phyloP scores from a whole-genome alignment of 176 grass and related monocot species.

The Lolium multiflorum region DNA sequence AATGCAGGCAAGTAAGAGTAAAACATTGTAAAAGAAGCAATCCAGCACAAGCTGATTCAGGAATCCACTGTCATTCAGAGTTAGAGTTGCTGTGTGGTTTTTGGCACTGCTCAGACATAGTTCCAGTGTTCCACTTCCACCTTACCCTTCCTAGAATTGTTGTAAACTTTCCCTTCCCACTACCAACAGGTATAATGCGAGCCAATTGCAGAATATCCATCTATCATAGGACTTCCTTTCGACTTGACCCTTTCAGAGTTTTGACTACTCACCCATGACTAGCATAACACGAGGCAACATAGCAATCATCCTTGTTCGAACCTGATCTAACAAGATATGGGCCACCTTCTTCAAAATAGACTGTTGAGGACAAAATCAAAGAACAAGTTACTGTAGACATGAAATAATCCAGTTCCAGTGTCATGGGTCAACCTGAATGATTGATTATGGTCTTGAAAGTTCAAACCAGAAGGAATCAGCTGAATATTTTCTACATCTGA shows the following conservation, averaged over 20 bases:
- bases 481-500: not conserved
- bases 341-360: not conserved
- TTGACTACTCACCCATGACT: not conserved
- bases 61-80: slow-evolving; percentile 32
- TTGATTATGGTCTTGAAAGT: not conserved
- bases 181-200: slow-evolving; percentile 8
- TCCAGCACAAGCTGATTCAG: slow-evolving; percentile 45
- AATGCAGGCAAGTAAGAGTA: slow-evolving; percentile 21
- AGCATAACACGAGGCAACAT: not conserved
- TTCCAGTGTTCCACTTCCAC: slow-evolving; percentile 10
- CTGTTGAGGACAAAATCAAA: not conserved
- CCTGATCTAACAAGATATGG: not conserved
- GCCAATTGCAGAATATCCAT: slow-evolving; percentile 41
- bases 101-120: slow-evolving; percentile 3
- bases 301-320: not conserved
- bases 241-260: not conserved
- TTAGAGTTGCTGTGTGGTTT: slow-evolving; percentile 22
- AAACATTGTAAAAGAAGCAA: slow-evolving; percentile 12
- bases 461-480: not conserved
- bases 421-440: not conserved
- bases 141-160: slow-evolving; percentile 24
- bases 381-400: not conserved
- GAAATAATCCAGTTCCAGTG: not conserved
- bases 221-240: not conserved
- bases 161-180: slow-evolving; percentile 27